A percentile compares a stretch with the other conserved stretches of the same genome.
These are phyloP conservation scores for Yamadazyma olivae DNA, from an alignment of 805 yeast species.

Conservation along the genomic window DNA sequence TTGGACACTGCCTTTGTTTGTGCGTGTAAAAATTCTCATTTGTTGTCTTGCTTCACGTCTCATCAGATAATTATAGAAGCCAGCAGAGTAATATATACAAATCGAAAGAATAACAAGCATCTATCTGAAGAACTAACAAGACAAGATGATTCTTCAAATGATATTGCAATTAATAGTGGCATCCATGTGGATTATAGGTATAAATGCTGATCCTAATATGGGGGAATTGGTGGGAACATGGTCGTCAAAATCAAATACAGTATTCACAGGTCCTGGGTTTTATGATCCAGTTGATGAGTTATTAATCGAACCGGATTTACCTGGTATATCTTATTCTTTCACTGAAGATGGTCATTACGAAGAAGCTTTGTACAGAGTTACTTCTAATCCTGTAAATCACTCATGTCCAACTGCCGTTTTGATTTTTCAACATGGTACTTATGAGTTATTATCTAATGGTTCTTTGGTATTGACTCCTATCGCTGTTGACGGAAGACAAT, in stretches of 20 bases:
- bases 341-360: slow-evolving; percentile 91
- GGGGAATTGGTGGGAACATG: slow-evolving; percentile 79
- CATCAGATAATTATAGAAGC: no score
- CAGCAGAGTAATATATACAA: no score
- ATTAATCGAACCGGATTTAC: slow-evolving; percentile 90
- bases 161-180: no score
- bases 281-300: slow-evolving; percentile 96
- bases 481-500: slow-evolving; percentile 87
- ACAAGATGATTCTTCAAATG: no score
- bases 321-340: slow-evolving; percentile 91
- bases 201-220: slow-evolving; percentile 36
- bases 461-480: slow-evolving; percentile 69
- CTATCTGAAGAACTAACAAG: no score
- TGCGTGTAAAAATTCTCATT: no score
- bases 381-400: slow-evolving; percentile 69
- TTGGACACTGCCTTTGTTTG: no score
- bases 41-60: no score
- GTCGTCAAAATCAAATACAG: slow-evolving; percentile 91
- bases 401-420: slow-evolving; percentile 80
- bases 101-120: no score
- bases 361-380: slow-evolving; percentile 80
- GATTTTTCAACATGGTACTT: slow-evolving; percentile 87
- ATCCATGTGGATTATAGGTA: no score
- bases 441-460: slow-evolving; percentile 61
- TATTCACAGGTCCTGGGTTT: slow-evolving; percentile 94